Evolutionary conservation across 352 stramenopile genomes (phyloP), one percentile per base, ranked within the genome.

Genomic region (Phytopythium oedochilum): DNA sequence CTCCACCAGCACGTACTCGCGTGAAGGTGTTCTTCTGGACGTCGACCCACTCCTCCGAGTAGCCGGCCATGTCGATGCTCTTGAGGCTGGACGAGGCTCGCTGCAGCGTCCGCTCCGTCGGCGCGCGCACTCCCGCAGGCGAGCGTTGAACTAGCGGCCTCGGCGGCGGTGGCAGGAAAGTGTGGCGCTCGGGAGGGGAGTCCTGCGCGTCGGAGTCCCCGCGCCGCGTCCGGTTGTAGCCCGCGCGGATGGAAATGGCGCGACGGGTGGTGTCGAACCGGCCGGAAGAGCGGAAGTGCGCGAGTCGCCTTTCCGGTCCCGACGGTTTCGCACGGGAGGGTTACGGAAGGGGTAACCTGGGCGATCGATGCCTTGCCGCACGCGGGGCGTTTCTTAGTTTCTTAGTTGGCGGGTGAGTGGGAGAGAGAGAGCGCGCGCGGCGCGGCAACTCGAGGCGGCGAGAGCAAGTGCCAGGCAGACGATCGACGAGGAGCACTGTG

Each of bases 21-120:
- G 88, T 97, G 70, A 97, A 97, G 9, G 89, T 96, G 69, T 78
- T 96, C 67, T 95, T 96, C 73, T 97, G 89, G 45, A 97, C 80
- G 55, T 92, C 84, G 44, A 96, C 80, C 88, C 88, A 97, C 66
- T 94, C 84, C 47, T 92, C 83, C 50, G 66, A 73, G 57, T 75
- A 79, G 61, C 76, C 76, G 47, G 72, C 72, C 80, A 88, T 88
- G 59, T 43, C 70, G 29, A 66, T 57, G 10, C 26, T 47, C 23
- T 63, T 32, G 26, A 31, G 23, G 55, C 26, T 34, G 29, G 40
- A 31, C 23, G 32, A 35, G 26, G 53, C 34, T 32, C 40, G 25
- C 40, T 18, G 5, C 17, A 53, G 46, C 46, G 46, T 38, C 3
- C 22, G 20, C 26, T 53, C 46, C 8, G 28, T 53, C 1, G 46